phyloP scores from a whole-genome alignment of 2,329 filamentous ascomycete species.

The Colletotrichum sp. region DNA sequence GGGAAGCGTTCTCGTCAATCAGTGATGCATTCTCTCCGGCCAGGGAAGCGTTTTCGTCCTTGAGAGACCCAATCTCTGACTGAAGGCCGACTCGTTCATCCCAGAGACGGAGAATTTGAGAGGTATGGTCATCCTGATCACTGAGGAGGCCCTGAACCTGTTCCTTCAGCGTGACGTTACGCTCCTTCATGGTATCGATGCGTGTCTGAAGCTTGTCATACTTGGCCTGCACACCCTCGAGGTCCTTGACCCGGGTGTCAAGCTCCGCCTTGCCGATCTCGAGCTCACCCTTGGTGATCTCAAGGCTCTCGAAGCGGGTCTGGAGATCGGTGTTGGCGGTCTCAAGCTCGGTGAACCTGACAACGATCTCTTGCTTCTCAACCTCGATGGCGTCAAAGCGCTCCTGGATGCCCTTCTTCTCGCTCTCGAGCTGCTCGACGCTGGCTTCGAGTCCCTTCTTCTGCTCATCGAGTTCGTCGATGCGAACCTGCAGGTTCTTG shows the following conservation, averaged over 20 bases:
- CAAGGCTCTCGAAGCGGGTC: slow-evolving; percentile 10
- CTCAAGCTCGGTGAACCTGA: slow-evolving; percentile 8
- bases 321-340: slow-evolving; percentile 7
- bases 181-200: slow-evolving; percentile 12
- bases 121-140: slow-evolving; percentile 20
- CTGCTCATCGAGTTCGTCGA: slow-evolving; percentile 18
- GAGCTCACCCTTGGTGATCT: slow-evolving; percentile 13
- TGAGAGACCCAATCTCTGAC: slow-evolving; percentile 15
- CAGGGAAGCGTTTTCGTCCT: slow-evolving; percentile 14
- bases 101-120: slow-evolving; percentile 13
- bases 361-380: slow-evolving; percentile 12
- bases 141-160: slow-evolving; percentile 14
- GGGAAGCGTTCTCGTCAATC: not conserved
- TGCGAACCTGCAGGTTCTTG: slow-evolving; percentile 9
- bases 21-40: not conserved
- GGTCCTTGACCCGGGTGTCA: slow-evolving; percentile 12
- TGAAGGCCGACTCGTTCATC: slow-evolving; percentile 16
- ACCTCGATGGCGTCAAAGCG: slow-evolving; percentile 6
- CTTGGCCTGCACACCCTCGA: slow-evolving; percentile 16
- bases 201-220: slow-evolving; percentile 18
- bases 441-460: slow-evolving; percentile 15
- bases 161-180: slow-evolving; percentile 12
- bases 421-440: slow-evolving; percentile 10
- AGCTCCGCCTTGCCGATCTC: slow-evolving; percentile 6
- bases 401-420: slow-evolving; percentile 6